Base-by-base conservation (phyloP, 495 filamentous ascomycete genomes). In the Bombardia bombarda region DNA sequence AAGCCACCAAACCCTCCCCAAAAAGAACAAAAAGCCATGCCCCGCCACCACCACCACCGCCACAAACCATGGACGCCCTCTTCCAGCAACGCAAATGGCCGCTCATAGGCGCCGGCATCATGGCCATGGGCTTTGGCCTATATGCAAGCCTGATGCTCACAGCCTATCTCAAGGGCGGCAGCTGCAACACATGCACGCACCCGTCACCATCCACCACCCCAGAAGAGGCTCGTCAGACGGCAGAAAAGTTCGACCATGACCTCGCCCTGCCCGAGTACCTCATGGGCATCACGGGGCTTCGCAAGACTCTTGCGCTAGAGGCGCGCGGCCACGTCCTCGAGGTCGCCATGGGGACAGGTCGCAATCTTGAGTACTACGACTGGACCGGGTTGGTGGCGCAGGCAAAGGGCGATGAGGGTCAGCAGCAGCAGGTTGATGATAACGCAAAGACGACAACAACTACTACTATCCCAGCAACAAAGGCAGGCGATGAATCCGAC, bases 271-370 rank as follows among this genome's bases (percentile, higher is more conserved):
- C 75, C 9, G 87, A 94, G 60, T 70, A 67, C 43, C 60, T 79
- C 8, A 79, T 77, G 69, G 78, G 86, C 18, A 65, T 92, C 52
- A 72, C 67, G 8, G 50, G 59, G 7, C 68, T 86, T 43, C 77
- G 90, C 14, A 68, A 69, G 25, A 63, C 72, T 38, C 68, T 96
- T 4, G 73, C 78, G 4, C 53, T 63, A 14, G 61, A 72, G 41
- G 88, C 80, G 7, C 66, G 69, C 13, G 92, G 93, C 1, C 68
- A 96, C 60, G 89, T 96, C 4, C 71, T 95, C 16, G 93, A 98
- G 60, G 80, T 90, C 10, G 85, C 85, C 38, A 84, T 85, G 31
- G 93, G 92, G 17, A 94, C 93, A n/a, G 92, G 93, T 0, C 69
- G 90, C 31, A 98, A 96, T 56, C 56, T 85, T 23, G 67, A 73